A percentile compares a stretch with the other conserved stretches of the same genome.
Conservation (phyloP, 345 rosid species). For the Arabidopsis arenosa region DNA sequence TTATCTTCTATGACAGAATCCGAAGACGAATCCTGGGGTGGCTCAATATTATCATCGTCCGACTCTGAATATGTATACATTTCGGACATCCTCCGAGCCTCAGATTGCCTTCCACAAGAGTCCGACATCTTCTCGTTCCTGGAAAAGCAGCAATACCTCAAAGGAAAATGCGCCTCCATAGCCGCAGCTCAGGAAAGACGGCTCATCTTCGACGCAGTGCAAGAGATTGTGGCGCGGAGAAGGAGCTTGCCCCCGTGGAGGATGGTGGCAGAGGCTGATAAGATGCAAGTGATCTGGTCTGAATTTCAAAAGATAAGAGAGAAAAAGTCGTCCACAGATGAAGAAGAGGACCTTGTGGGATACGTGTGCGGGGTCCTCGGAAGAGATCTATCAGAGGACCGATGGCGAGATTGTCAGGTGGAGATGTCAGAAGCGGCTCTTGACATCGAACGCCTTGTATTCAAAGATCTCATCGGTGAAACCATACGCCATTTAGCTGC, state of each 20-base stretch:
- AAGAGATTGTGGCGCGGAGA: conserved; percentile 62
- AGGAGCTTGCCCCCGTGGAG: conserved; percentile 67
- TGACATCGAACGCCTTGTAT: conserved; percentile 76
- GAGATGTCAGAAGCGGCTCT: conserved; percentile 81
- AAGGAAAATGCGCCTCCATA: conserved; percentile 61
- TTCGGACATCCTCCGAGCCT: conserved; percentile 71
- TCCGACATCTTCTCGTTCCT: conserved; percentile 63
- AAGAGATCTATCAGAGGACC: conserved; percentile 79
- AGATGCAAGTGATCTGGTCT: conserved; percentile 65
- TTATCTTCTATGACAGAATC: conserved; percentile 48
- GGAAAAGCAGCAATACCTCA: conserved; percentile 73
- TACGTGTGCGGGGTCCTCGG: conserved; percentile 70
- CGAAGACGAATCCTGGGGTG: conserved; percentile 70
- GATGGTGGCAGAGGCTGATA: conserved; percentile 39
- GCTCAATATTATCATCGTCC: conserved; percentile 47
- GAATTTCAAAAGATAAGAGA: conserved; percentile 65
- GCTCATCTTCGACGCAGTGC: conserved; percentile 71
- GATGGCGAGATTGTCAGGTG: conserved; percentile 67
- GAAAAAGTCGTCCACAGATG: conserved; percentile 44
- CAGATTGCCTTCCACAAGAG: conserved; percentile 59
- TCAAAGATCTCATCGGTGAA: conserved; percentile 86
- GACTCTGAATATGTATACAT: conserved; percentile 74
- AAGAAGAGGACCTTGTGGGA: conserved; percentile 54
- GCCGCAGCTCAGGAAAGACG: conserved; percentile 62
- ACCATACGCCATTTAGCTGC: conserved; percentile 70